Evolutionary conservation across 768 basidiomycete species (phyloP), one percentile per base, ranked within the genome.

Genomic region (Tricholoma matsutake): DNA sequence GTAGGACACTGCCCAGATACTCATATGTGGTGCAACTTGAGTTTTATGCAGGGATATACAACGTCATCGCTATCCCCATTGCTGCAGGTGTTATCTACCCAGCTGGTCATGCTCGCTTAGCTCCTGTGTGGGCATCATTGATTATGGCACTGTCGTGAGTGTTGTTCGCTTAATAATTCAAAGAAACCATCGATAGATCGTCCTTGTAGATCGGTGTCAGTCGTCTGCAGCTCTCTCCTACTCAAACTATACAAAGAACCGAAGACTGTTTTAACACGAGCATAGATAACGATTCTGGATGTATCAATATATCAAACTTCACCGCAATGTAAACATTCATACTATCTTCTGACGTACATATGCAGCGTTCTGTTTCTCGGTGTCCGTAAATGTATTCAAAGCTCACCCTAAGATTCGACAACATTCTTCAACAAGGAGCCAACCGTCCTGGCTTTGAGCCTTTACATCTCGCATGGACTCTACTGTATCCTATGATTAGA

Each of bases 21-120:
- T 37, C 3, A 25, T 25, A 25, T 13, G 56, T 61, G 22, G 31
- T 59, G 22, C 59, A n/a, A 43, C 56, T 59, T 25, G 22, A 88
- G 85, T 65, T 80, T 31, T 91, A 88, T 86, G 88, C 90, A 8
- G 71, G 81, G 18, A 71, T 87, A 56, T 91, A 91, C 69, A 92
- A 91, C 66, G 64, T 85, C 3, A 73, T 84, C 51, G 83, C 87
- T 7, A 62, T 93, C 3, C 90, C 91, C 0, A 79, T 94, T 53
- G 91, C 92, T 2, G 91, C 90, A 1, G 92, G 92, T 0, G 88
- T 83, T 4, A 78, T 94, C 14, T 92, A 91, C 68, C 87, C 89
- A 6, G 79, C 82, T 20, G 79, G 83, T 7, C 85, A 85, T 61
- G 78, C 79, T n/a, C 79, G 88, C 60, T 84, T 86, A 57, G 79